Base-by-base conservation (phyloP, 106 monocot genomes). In the Acorus gramineus region DNA sequence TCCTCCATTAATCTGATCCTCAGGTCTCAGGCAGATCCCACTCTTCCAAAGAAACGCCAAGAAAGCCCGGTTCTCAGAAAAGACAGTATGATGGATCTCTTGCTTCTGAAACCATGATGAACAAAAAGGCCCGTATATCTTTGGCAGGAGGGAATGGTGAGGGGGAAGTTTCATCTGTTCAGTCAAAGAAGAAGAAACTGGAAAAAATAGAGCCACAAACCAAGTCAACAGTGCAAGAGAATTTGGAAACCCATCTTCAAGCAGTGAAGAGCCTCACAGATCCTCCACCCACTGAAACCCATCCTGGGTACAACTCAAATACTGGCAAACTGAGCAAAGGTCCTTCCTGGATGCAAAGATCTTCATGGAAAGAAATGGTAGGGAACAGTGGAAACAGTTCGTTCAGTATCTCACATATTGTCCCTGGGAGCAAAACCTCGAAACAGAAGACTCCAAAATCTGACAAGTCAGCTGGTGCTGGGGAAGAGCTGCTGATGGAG, bases 281-380 rank as follows among this genome's bases (percentile, higher is more conserved):
- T 45, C 44, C 10, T 61, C 8, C 61, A n/a, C 50, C 65, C 53
- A 5, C 6, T 57, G 51, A 63, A 49, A 65, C 54, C 52, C 53
- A 68, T 49, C 53, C 44, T 48, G 64, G 68, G 53, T 49, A 56
- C 43, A 65, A 48, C 45, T 13, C 45, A 14, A 14, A 4, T 52
- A 11, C 8, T 43, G 48, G 45, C 50, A 50, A 73, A 46, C 50
- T 65, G 2, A 54, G 57, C 45, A 79, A 63, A 74, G 76, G 63
- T 9, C 28, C 72, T 6, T 68, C 77, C 6, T 98, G 91, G 96
- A 14, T 82, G 62, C 91, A 98, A 63, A 98, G 91, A 58, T 77
- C 82, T 2, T 79, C 98, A 48, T 98, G 98, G 98, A 98, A 70
- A 64, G 81, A 89, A n/a, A 80, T 98, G 48, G 65, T 98, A 46